Conservation (phyloP, 129 eudicot genomes). For the Deinandra increscens region DNA sequence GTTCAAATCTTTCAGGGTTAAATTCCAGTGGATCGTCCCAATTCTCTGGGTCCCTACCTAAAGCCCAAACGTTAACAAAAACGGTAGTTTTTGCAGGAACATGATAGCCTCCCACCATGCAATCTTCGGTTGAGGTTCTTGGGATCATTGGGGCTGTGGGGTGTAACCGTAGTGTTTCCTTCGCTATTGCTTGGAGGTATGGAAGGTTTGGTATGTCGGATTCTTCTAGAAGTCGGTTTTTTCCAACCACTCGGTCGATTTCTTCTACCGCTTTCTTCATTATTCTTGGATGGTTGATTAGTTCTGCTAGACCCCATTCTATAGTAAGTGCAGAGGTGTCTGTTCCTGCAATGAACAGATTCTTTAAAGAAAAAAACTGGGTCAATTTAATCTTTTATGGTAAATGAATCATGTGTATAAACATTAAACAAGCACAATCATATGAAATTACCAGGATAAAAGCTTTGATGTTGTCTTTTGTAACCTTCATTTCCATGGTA, state of each 20-base stretch:
- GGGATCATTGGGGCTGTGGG: conserved; percentile 59
- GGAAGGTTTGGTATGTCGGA: conserved; percentile 63
- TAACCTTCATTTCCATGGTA: conserved; percentile 42
- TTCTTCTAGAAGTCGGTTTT: conserved; percentile 46
- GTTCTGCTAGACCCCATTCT: conserved; percentile 73
- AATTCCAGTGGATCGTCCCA: conserved; percentile 58
- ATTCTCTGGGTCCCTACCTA: conserved; percentile 43
- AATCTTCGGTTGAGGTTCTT: conserved; percentile 47
- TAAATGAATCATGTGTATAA: background rate
- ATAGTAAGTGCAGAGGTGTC: conserved; percentile 62
- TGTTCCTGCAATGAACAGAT: conserved; percentile 66
- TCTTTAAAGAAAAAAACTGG: conserved; percentile 32
- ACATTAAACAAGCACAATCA: background rate
- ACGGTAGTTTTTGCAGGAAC: conserved; percentile 49
- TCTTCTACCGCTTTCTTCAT: conserved; percentile 46
- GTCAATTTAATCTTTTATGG: background rate
- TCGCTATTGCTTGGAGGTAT: conserved; percentile 68
- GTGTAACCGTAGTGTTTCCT: conserved; percentile 65
- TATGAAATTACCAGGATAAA: conserved; percentile 53
- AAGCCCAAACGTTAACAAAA: conserved; percentile 60
- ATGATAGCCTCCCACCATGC: conserved; percentile 43
- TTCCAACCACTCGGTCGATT: conserved; percentile 50
- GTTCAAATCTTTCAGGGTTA: conserved; percentile 49
- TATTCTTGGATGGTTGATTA: conserved; percentile 61
- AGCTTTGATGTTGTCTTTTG: conserved; percentile 60